Evolutionary conservation across 257 asterid species (phyloP).

Genomic region (Solanum corneliomulleri): DNA sequence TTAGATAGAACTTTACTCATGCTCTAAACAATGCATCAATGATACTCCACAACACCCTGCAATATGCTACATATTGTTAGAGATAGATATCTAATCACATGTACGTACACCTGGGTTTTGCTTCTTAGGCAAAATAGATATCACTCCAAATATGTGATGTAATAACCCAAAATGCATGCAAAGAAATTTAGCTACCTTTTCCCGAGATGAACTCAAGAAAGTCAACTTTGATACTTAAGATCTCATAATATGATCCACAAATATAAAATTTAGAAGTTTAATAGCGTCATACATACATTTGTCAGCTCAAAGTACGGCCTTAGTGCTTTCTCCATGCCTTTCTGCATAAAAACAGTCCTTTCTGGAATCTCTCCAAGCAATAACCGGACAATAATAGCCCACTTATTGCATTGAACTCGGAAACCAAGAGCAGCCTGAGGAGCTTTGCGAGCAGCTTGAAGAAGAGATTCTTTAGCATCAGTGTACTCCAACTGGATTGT

Average conservation of each 20-base stretch:
- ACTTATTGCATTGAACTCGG: constrained; percentile 75
- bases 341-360: constrained; percentile 90
- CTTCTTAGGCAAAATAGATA: background rate
- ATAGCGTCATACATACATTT: constrained; percentile 47
- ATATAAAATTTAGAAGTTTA: background rate
- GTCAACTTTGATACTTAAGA: background rate
- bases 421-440: constrained; percentile 84
- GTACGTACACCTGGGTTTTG: background rate
- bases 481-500: constrained; percentile 93
- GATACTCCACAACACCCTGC: background rate
- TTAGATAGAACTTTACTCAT: background rate
- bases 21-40: background rate
- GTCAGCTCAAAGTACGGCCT: constrained; percentile 95
- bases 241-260: background rate
- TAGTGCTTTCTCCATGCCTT: constrained; percentile 86
- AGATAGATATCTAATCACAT: background rate
- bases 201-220: background rate
- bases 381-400: constrained; percentile 90
- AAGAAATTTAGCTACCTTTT: background rate
- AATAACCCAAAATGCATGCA: background rate
- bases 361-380: constrained; percentile 96
- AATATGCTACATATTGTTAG: background rate
- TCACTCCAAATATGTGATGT: background rate
- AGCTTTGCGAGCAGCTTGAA: constrained; percentile 94
- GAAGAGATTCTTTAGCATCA: constrained; percentile 91